A percentile compares a stretch with the other conserved stretches of the same genome.
Conservation (phyloP, 129 eudicot genomes). For the Ambrosia artemisiifolia region DNA sequence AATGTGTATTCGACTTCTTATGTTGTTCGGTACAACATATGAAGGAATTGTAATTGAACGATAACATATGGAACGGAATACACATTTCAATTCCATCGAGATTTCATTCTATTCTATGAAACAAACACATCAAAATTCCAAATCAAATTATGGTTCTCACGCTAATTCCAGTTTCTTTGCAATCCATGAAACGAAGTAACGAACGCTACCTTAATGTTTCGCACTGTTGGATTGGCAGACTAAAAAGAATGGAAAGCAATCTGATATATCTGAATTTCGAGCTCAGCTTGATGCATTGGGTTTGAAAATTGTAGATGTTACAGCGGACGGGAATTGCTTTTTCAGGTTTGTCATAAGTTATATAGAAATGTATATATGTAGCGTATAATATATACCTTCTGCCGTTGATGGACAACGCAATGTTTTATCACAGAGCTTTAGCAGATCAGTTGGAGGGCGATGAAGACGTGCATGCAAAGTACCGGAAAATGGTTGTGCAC, state of each 20-base stretch:
- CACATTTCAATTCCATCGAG: no score
- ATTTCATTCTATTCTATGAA: no score
- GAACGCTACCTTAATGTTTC: neutral
- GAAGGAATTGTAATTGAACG: no score
- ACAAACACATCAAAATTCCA: no score
- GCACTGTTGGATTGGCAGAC: slow-evolving; percentile 32
- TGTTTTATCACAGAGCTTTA: slow-evolving; percentile 52
- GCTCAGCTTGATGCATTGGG: slow-evolving; percentile 80
- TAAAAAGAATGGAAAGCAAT: slow-evolving; percentile 66
- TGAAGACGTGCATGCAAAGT: slow-evolving; percentile 77
- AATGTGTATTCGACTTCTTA: no score
- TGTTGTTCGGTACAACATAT: no score
- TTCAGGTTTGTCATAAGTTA: slow-evolving; percentile 64
- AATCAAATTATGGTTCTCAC: no score
- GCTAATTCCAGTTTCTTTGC: no score
- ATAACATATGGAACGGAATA: no score
- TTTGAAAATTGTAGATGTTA: slow-evolving; percentile 64
- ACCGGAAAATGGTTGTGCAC: slow-evolving; percentile 73
- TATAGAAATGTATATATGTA: neutral
- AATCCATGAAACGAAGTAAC: no score
- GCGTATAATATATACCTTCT: neutral
- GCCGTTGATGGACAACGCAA: slow-evolving; percentile 5
- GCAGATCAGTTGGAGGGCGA: slow-evolving; percentile 95
- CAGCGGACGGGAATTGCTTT: slow-evolving; percentile 94
- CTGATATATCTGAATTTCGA: slow-evolving; percentile 62